phyloP scores from a whole-genome alignment of 345 rosid species.

The Acer yangbiense region DNA sequence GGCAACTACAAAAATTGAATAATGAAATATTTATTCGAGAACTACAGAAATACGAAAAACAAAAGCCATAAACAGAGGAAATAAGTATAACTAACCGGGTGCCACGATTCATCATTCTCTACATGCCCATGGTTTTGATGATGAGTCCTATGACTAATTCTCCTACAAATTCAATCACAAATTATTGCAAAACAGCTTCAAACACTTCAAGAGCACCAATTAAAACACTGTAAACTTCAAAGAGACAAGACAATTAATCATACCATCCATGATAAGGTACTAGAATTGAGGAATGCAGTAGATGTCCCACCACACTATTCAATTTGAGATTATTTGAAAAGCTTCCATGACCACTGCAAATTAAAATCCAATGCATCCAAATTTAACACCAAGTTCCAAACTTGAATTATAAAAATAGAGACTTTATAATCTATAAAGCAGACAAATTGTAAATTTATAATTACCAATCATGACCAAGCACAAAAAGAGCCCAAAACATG shows the following conservation, averaged over 20 bases:
- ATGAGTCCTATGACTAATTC: slow-evolving; percentile 68
- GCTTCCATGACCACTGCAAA: slow-evolving; percentile 60
- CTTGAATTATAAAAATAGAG: neutral
- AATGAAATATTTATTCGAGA: neutral
- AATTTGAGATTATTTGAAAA: slow-evolving; percentile 49
- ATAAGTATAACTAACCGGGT: slow-evolving; percentile 39
- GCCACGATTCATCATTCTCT: slow-evolving; percentile 70
- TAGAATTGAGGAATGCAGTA: slow-evolving; percentile 58
- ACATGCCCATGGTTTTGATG: slow-evolving; percentile 68
- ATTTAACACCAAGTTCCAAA: neutral
- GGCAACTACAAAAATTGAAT: slow-evolving; percentile 38
- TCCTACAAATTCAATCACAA: slow-evolving; percentile 36
- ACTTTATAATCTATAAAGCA: neutral
- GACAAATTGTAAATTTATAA: neutral
- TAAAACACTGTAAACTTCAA: neutral
- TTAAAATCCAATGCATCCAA: neutral
- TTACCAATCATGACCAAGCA: slow-evolving; percentile 71
- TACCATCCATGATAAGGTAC: slow-evolving; percentile 72
- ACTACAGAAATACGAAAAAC: neutral
- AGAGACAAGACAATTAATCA: neutral
- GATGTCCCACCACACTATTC: slow-evolving; percentile 53
- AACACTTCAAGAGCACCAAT: neutral
- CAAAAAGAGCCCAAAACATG: slow-evolving; percentile 73
- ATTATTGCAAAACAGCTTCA: neutral
- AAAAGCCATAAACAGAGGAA: neutral